A percentile compares a stretch with the other conserved stretches of the same genome.
Conservation (phyloP, 2,329 filamentous ascomycete species). For the Alternaria dauci region DNA sequence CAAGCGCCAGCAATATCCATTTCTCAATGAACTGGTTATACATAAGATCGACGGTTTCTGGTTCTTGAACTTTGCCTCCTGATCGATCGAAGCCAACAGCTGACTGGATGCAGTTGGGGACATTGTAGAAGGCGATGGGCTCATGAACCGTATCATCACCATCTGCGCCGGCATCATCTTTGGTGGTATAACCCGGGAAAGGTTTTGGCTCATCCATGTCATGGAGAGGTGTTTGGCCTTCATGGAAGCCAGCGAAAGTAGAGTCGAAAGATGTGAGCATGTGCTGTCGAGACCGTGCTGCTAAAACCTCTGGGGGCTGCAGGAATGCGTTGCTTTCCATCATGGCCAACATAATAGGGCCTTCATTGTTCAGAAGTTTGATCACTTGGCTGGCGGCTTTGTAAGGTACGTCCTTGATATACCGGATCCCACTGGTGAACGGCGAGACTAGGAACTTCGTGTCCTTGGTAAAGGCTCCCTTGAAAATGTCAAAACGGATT, state of each 20-base stretch:
- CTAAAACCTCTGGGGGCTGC: conserved; percentile 57
- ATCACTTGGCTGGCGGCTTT: conserved; percentile 74
- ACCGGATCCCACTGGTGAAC: conserved; percentile 81
- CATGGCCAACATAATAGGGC: conserved; percentile 57
- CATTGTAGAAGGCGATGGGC: conserved; percentile 74
- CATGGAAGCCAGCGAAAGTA: conserved; percentile 9
- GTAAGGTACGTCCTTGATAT: conserved; percentile 83
- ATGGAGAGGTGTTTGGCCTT: conserved; percentile 23
- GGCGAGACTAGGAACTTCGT: conserved; percentile 86
- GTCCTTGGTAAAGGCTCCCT: conserved; percentile 88
- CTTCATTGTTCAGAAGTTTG: conserved; percentile 65
- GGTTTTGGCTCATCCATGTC: conserved; percentile 44
- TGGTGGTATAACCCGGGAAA: conserved; percentile 86
- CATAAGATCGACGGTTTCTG: conserved; percentile 82
- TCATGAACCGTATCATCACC: conserved; percentile 91
- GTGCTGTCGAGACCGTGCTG: conserved; percentile 33
- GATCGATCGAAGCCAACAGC: conserved; percentile 63
- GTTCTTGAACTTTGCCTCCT: conserved; percentile 54
- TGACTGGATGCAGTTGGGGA: conserved; percentile 85
- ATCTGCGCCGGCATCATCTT: conserved; percentile 80
- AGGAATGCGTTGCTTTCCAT: conserved; percentile 48
- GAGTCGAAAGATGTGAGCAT: conserved; percentile 17
- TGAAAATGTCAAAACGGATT: conserved; percentile 94
- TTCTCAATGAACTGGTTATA: conserved; percentile 92
- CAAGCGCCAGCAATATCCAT: conserved; percentile 79